Base-by-base conservation (phyloP, 805 yeast genomes). In the Candida vartiovaarae region DNA sequence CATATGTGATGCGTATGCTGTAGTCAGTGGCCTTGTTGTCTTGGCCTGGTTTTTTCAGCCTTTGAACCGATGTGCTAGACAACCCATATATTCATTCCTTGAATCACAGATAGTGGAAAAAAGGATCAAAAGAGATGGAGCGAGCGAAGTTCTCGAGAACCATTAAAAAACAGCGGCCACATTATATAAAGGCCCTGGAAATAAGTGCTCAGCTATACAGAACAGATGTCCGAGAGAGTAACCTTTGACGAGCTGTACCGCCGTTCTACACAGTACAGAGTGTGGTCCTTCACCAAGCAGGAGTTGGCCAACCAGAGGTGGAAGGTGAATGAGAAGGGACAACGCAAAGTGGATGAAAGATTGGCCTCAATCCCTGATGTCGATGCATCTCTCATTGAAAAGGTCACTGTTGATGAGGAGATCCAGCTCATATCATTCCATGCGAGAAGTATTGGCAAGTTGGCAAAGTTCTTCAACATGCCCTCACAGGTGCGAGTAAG, bases 171-270 rank as follows among this genome's bases (percentile, higher is more conserved):
- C 20, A 15, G 20, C 20, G 20, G 20, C 20, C 20, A 15, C 20
- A 15, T 15, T 15, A 15, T 15, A 15, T 15, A 15, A 15, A 15
- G 20, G 20, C 20, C 20, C 20, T 15, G 20, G 20, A 15, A 15
- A 15, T 15, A 15, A 15, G 20, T 15, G 2, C 20, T 28, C 30
- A 28, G 9, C 30, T 28, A 28, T 28, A 6, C 8, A 2, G 9
- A 7, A 28, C 9, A 28, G 25, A 46, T 41, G 45, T 42, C 52
- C 50, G 48, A 60, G 36, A 62, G 72, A 42, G 72, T 84, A 6
- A 68, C 88, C 1, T 84, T 79, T 54, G 97, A 93, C 61, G 99
- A 93, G 50, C 67, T 93, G 34, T 91, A 87, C 63, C 75, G 98
- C 36, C 74, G 89, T 30, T 85, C 96, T 4, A 75, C 93, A 1